Evolutionary conservation across 495 filamentous ascomycete species (phyloP).

Genomic region (Trichoderma erinaceum): DNA sequence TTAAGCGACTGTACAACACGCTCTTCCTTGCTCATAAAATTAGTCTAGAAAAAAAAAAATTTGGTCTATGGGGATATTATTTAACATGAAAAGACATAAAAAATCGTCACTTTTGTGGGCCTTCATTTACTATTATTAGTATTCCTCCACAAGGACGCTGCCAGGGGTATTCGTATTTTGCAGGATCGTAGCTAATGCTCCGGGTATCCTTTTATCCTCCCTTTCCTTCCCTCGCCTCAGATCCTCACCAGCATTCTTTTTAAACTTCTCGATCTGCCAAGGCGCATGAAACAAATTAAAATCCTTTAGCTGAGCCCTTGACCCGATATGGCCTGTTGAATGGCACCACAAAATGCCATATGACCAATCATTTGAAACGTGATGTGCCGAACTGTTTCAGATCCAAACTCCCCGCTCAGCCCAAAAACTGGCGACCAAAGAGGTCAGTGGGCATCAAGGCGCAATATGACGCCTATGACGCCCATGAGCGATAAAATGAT

Average conservation of each 20-base stretch:
- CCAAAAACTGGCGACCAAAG: not conserved
- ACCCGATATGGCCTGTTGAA: not conserved
- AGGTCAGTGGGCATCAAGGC: not conserved
- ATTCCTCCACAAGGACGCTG: no score
- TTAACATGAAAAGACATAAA: no score
- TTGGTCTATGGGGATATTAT: no score
- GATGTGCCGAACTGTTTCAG: slow-evolving; percentile 3
- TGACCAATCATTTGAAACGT: not conserved
- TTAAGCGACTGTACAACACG: no score
- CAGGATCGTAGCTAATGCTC: no score
- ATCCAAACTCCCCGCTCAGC: not conserved
- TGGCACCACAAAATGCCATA: not conserved
- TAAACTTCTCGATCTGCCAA: not conserved
- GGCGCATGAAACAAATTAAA: not conserved
- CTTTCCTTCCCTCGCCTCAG: not conserved
- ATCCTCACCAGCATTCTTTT: not conserved
- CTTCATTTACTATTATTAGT: no score
- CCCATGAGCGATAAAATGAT: not conserved
- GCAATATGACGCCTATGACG: not conserved
- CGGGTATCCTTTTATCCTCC: not conserved
- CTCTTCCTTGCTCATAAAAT: no score
- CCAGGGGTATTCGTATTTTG: no score
- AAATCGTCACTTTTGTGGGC: no score
- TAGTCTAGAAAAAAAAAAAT: no score
- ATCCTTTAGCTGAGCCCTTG: not conserved